These are phyloP conservation scores for Pseudogymnoascus sp. DNA, from an alignment of 2,329 filamentous ascomycete genomes.

Conservation along the genomic window DNA sequence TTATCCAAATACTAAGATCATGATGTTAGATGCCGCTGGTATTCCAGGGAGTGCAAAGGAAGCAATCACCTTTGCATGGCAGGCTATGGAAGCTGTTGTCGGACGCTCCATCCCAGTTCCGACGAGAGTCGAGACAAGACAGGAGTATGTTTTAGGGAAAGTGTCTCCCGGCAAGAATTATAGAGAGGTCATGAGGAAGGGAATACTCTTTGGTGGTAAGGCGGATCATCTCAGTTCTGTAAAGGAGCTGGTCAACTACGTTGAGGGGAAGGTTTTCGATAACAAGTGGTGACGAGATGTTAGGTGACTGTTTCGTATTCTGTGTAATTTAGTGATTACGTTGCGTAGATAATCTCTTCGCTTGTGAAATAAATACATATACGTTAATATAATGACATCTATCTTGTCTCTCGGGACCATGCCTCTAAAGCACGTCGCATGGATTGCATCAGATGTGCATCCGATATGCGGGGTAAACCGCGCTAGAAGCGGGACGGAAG, in stretches of 20 bases:
- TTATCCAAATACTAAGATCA: slow-evolving; percentile 41
- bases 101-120: slow-evolving; percentile 47
- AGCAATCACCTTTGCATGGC: slow-evolving; percentile 50
- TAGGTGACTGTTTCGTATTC: not conserved
- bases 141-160: slow-evolving; percentile 45
- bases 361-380: not conserved
- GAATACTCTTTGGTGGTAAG: slow-evolving; percentile 41
- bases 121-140: slow-evolving; percentile 42
- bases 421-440: not conserved
- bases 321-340: not conserved
- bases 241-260: slow-evolving; percentile 41
- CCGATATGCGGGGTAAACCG: not conserved
- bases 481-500: not conserved
- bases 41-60: slow-evolving; percentile 51
- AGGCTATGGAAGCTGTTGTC: slow-evolving; percentile 50
- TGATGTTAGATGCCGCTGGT: slow-evolving; percentile 49
- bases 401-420: not conserved
- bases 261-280: slow-evolving; percentile 38
- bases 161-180: slow-evolving; percentile 47
- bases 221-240: slow-evolving; percentile 37
- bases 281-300: slow-evolving; percentile 33
- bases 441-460: not conserved
- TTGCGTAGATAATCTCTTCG: not conserved
- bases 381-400: not conserved
- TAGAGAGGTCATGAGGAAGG: slow-evolving; percentile 42